Percentiles rank a stretch among this genome's conserved stretches.
These are phyloP conservation scores for Pythium dissotocum DNA, from an alignment of 352 stramenopile species.

Conservation along the genomic window DNA sequence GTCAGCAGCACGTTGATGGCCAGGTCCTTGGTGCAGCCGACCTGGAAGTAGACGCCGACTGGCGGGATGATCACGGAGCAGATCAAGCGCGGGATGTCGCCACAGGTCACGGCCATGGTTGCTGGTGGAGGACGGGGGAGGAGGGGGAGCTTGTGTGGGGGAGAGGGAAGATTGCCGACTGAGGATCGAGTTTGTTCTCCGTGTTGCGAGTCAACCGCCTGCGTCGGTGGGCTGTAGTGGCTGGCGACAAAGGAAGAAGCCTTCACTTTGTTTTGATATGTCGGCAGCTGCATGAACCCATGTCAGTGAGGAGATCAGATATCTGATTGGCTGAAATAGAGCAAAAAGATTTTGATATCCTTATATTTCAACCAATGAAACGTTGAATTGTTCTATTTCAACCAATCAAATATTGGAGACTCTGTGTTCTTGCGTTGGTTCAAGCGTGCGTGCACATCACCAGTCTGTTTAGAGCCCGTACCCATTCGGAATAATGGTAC, in stretches of 20 bases:
- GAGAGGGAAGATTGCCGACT: slow-evolving; percentile 14
- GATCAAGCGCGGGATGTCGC: slow-evolving; percentile 50
- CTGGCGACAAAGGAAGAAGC: too few species aligned
- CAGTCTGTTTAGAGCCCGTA: too few species aligned
- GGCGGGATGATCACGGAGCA: slow-evolving; percentile 44
- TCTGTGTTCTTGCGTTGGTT: too few species aligned
- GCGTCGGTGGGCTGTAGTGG: too few species aligned
- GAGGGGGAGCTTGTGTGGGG: not conserved
- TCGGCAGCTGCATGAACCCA: too few species aligned
- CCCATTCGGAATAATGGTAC: too few species aligned
- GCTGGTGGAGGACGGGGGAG: not conserved
- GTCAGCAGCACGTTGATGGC: slow-evolving; percentile 34
- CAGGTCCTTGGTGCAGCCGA: slow-evolving; percentile 30
- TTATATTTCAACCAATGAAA: too few species aligned
- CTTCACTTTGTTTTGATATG: too few species aligned
- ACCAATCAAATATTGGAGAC: not conserved
- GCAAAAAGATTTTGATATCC: too few species aligned
- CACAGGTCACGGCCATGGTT: slow-evolving; percentile 30
- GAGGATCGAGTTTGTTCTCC: not conserved
- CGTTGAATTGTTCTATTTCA: not conserved
- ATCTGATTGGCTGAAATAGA: slow-evolving; percentile 20
- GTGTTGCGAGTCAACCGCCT: too few species aligned
- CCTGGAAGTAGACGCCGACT: slow-evolving; percentile 32
- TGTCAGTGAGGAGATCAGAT: too few species aligned
- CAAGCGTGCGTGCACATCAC: too few species aligned